Evolutionary conservation across 164 flowering plant genomes (phyloP), one percentile per base, ranked within the genome.

Genomic region (Litsea cubeba): DNA sequence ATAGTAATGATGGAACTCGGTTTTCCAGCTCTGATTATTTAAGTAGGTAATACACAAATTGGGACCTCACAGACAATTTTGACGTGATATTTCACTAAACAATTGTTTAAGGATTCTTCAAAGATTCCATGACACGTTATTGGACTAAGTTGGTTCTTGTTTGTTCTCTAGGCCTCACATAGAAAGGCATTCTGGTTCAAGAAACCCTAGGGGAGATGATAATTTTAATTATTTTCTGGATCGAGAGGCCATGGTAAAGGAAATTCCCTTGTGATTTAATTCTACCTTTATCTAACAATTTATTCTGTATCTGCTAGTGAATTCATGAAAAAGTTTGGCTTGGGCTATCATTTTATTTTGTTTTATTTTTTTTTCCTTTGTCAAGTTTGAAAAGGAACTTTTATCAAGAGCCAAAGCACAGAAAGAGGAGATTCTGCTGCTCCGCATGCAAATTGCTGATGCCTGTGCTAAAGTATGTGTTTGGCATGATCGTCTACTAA

Each of bases 371-470:
- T 14, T 72, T 3, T 25, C 32, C 40, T 25, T 30, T 30, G 18
- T 14, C 32, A 66, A 66, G 8, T 30, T 14, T 62, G 68, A 64
- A 28, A 76, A 93, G 95, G 95, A 88, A 72, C 92, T 88, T 67
- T 70, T 85, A 66, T 84, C 88, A 18, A 83, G 79, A 75, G 80
- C 80, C 49, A 86, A 77, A 62, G 81, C 81, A 18, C 92, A 89
- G 75, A 74, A 85, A 76, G 85, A 87, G 81, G 98, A 94, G 82
- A 89, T 92, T 68, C 79, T 79, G 68, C 57, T 69, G 79, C 95
- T 94, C 32, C 89, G 87, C 2, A 82, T 85, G 72, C 89, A 89
- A 76, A 85, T 92, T 83, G 76, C 91, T 60, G 74, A 70, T 75
- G 90, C 93, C 6, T 84, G 82, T 82, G 58, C 86, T 57, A 91